phyloP scores from a whole-genome alignment of 305 asterid genomes.

The Nicotiana rustica region DNA sequence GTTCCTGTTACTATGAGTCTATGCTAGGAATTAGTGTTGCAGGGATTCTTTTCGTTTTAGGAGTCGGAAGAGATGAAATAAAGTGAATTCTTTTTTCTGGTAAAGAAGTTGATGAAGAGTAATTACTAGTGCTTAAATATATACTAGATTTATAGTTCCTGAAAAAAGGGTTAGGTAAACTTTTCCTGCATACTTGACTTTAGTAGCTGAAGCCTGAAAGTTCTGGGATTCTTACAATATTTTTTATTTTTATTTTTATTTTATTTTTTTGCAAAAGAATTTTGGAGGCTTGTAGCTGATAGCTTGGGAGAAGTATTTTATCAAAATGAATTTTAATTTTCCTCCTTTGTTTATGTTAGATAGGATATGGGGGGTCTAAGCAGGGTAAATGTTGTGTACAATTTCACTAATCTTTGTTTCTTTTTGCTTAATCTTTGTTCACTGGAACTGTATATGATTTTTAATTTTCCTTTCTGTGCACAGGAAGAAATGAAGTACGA shows the following conservation, averaged over 20 bases:
- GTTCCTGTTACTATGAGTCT: conserved; percentile 39
- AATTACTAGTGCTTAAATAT: background rate
- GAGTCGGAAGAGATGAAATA: background rate
- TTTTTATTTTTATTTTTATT: too few species aligned
- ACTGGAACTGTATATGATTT: conserved; percentile 33
- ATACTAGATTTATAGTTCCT: too few species aligned
- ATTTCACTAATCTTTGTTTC: conserved; percentile 30
- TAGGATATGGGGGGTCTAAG: conserved; percentile 10
- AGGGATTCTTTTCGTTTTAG: conserved; percentile 24
- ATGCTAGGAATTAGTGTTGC: background rate
- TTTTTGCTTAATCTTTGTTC: conserved; percentile 14
- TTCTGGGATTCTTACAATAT: background rate
- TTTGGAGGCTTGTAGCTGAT: background rate
- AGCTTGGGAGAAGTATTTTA: background rate
- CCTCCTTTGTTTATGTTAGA: background rate
- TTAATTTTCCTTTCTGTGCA: conserved; percentile 31
- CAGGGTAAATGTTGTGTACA: background rate
- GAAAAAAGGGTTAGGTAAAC: background rate
- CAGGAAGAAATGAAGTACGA: conserved; percentile 72
- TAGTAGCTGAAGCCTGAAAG: background rate
- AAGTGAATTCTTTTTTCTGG: background rate
- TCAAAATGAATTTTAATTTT: too few species aligned
- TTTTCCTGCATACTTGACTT: background rate
- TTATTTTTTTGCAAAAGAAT: background rate
- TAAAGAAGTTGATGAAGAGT: background rate